Evolutionary conservation across 148 eudicot genomes (phyloP).

Genomic region (Simmondsia chinensis): DNA sequence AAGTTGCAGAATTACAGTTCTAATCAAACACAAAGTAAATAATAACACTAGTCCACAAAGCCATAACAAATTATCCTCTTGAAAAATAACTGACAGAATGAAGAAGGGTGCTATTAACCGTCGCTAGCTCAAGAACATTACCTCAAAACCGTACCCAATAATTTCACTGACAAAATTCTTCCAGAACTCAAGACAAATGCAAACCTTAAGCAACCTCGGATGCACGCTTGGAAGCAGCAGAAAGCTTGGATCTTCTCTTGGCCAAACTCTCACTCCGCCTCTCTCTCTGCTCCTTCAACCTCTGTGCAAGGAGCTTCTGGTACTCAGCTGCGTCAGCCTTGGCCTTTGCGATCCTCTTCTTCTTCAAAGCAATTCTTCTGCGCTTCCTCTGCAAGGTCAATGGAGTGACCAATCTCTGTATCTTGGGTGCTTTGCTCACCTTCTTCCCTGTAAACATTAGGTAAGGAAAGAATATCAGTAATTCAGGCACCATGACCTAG

Average conservation of each 20-base stretch:
- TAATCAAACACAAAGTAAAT: too few relatives aligned
- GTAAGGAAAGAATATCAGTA: background rate
- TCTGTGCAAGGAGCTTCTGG: conserved; percentile 34
- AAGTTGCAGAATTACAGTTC: too few relatives aligned
- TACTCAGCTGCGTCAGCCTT: conserved; percentile 45
- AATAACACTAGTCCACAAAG: too few relatives aligned
- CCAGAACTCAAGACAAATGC: too few relatives aligned
- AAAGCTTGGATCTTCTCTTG: conserved; percentile 37
- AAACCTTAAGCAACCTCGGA: conserved; percentile 20
- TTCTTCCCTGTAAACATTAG: conserved; percentile 41
- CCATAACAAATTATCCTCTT: too few relatives aligned
- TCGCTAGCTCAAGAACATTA: too few relatives aligned
- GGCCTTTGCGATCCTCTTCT: conserved; percentile 63
- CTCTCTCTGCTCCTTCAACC: conserved; percentile 44
- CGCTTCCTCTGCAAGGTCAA: conserved; percentile 87
- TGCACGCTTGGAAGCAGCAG: conserved; percentile 19
- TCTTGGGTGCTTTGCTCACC: conserved; percentile 80
- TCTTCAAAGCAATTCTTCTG: conserved; percentile 77
- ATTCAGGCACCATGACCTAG: background rate
- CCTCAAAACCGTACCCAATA: too few relatives aligned
- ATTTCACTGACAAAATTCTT: too few relatives aligned
- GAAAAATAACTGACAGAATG: too few relatives aligned
- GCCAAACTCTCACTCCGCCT: conserved; percentile 39
- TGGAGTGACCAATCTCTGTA: conserved; percentile 82
- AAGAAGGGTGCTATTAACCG: too few relatives aligned